Base-by-base conservation (phyloP, 768 basidiomycete genomes). In the Russula emetica region DNA sequence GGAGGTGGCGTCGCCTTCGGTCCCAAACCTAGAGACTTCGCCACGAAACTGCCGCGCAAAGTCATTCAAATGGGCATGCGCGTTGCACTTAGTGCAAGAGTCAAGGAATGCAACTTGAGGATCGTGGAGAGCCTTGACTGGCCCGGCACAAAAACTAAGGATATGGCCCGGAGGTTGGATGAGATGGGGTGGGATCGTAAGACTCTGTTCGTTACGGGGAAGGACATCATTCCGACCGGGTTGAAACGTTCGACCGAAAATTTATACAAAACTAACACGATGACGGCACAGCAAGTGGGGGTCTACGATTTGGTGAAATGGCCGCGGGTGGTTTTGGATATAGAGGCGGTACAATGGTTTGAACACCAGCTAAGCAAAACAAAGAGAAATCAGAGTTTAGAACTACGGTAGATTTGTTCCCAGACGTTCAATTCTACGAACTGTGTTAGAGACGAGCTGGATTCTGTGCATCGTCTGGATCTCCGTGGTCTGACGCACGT, bases 1-100 rank as follows among this genome's bases (percentile, higher is more conserved):
- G 96, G 96, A 38, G 97, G 97, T 75, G 97, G 96, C 69, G 83
- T 90, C 45, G 92, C 92, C 7, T 94, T 94, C 65, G 94, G 94
- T 34, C 92, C 93, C 0, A 88, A 92, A 72, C 92, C 94, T 3
- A 84, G 94, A 55, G 91, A 97, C 73, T 98, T 95, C 74, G 85
- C 89, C 70, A 94, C 93, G 22, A 88, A 91, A 67, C 82, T 99
- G 42, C 90, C 92, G n/a, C 83, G 92, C 67, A 98, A 98, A 76
- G 90, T 97, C 68, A 82, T 93, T 47, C 80, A 91, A 70, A 90
- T 98, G 85, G 96, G 95, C 11, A 87, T 98, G 85, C 83, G 91
- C 24, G 88, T 94, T 56, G 94, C 92, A 2, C 75, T 98, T 51
- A 93, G 92, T 68, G 81, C 85, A 49, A 93, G 94, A 74, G 78